Evolutionary conservation across 305 asterid genomes (phyloP).

Genomic region (Nicotiana rustica): DNA sequence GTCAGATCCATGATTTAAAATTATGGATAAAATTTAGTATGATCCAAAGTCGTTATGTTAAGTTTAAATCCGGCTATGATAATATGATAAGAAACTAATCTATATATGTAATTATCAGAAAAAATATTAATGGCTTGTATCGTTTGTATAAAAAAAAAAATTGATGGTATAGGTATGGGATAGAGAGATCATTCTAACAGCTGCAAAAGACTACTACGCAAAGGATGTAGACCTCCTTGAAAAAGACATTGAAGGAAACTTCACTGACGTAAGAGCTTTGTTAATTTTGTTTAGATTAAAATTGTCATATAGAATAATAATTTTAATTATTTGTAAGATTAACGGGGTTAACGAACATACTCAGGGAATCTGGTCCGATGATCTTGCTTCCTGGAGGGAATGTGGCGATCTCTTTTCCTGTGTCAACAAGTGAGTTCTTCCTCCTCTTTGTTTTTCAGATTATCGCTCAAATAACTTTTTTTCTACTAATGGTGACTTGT

Average conservation of each 20-base stretch:
- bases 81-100: not conserved
- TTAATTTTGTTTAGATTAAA: not conserved
- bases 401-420: slow-evolving; percentile 64
- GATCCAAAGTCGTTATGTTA: not conserved
- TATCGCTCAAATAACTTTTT: not conserved
- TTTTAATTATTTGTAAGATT: no score
- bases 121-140: not conserved
- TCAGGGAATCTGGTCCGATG: slow-evolving; percentile 86
- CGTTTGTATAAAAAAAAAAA: not conserved
- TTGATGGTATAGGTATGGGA: slow-evolving; percentile 72
- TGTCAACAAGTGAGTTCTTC: slow-evolving; percentile 65
- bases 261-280: slow-evolving; percentile 63
- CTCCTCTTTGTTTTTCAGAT: not conserved
- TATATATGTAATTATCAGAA: not conserved
- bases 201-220: slow-evolving; percentile 78
- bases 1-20: not conserved
- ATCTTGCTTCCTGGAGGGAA: slow-evolving; percentile 77
- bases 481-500: not conserved
- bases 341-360: no score
- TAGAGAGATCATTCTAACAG: slow-evolving; percentile 92
- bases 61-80: not conserved
- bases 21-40: not conserved
- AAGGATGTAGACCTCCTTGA: slow-evolving; percentile 78
- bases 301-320: not conserved
- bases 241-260: slow-evolving; percentile 64